Evolutionary conservation across 805 yeast genomes (phyloP).

Genomic region (Saccharomycopsis vini): DNA sequence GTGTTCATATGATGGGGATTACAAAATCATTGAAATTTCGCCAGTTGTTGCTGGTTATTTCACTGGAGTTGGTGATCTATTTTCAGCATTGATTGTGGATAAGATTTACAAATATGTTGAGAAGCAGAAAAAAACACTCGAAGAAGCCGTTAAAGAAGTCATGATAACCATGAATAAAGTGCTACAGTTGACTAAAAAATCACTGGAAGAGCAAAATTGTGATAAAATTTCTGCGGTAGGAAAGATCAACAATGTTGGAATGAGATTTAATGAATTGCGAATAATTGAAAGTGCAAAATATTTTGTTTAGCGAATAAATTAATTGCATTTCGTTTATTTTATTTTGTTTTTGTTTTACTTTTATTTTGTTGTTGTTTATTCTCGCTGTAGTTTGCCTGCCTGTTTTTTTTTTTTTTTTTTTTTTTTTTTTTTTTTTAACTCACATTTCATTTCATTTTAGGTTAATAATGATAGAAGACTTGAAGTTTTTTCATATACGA

Average conservation of each 20-base stretch:
- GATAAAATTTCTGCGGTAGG: background rate
- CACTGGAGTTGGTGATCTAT: constrained; percentile 92
- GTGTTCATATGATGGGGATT: constrained; percentile 9
- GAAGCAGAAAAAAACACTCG: constrained; percentile 17
- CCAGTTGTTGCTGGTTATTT: constrained; percentile 71
- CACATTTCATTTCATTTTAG: no score
- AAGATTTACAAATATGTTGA: constrained; percentile 33
- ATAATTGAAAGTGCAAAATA: constrained; percentile 3
- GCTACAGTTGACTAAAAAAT: constrained; percentile 35
- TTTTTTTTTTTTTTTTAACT: no score
- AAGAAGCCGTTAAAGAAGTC: constrained; percentile 42
- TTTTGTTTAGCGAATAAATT: no score
- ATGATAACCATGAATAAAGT: constrained; percentile 47
- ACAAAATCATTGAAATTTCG: constrained; percentile 5
- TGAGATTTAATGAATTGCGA: constrained; percentile 10
- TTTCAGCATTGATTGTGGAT: constrained; percentile 70
- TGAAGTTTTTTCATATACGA: background rate
- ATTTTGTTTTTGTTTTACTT: background rate
- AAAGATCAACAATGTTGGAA: constrained; percentile 2
- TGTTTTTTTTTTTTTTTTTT: no score
- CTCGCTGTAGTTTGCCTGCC: background rate
- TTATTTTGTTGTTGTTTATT: background rate
- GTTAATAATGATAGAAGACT: no score
- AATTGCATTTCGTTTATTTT: background rate
- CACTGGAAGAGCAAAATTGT: background rate